Base-by-base conservation (phyloP, 2,329 filamentous ascomycete species). In the Paracorniculantispora psalliotae region DNA sequence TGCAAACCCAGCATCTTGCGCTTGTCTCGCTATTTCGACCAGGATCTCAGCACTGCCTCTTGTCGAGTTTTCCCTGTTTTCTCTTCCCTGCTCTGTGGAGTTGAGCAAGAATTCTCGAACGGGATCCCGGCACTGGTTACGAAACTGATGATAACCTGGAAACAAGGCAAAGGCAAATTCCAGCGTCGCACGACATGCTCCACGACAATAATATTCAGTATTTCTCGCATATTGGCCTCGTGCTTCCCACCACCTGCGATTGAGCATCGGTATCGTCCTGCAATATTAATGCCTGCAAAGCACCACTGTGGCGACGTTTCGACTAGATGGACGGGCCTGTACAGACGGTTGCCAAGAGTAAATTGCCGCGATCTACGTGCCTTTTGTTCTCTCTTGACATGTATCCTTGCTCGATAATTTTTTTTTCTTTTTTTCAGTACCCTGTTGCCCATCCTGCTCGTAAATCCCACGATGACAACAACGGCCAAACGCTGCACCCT, bases 241-340 rank as follows among this genome's bases (percentile, higher is more conserved):
- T n/a, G n/a, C 30, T 43, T 8, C 30, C 39, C 21, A 19, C 37
- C 53, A 25, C 21, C 39, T 19, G 13, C 53, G n/a, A n/a, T 23
- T 6, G 25, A 28, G 12, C 17, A 46, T 54, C 9, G 19, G 19
- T 37, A 46, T 53, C 26, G 9, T 25, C 51, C 53, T 56, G 53
- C 53, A 47, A 56, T 47, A 37, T 37, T 19, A 35, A 56, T 28
- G n/a, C 21, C 10, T 7, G 13, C 9, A 19, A 44, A 19, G 39
- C 28, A 46, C 26, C 28, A 26, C 41, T 26, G 43, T 56, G 53
- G 53, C 43, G 41, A 37, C 39, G 53, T 56, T 56, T 56, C 53
- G 51, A 43, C 51, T 47, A 39, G 53, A 26, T 39, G 43, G 15
- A 12, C 23, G 13, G 37, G 28, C 26, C 19, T n/a, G n/a, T n/a